Evolutionary conservation across 306 rosid genomes (phyloP).

Genomic region (Clitoria ternatea): DNA sequence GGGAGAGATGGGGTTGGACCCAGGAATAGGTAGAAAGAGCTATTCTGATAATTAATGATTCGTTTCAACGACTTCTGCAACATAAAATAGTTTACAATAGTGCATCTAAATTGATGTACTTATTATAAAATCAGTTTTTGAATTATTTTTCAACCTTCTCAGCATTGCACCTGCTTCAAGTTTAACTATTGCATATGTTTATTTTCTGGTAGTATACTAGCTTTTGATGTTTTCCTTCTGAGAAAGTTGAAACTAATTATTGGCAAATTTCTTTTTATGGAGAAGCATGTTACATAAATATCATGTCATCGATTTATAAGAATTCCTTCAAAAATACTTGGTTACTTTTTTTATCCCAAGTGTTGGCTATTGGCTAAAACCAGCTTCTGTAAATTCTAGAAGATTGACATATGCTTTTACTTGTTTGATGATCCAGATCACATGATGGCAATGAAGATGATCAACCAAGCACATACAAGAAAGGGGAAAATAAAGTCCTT

Average conservation of each 20-base stretch:
- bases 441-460: conserved; percentile 99
- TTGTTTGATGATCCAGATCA: conserved; percentile 62
- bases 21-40: conserved; percentile 87
- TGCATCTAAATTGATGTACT: not conserved
- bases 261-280: not conserved
- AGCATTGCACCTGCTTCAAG: conserved; percentile 1
- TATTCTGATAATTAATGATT: conserved; percentile 6
- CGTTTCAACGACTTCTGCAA: not conserved
- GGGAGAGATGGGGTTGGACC: conserved; percentile 98
- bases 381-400: conserved; percentile 10
- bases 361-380: conserved; percentile 1
- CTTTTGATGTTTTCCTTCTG: not conserved
- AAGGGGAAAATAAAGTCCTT: conserved; percentile 76
- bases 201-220: not conserved
- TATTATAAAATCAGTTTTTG: not conserved
- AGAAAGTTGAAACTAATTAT: not conserved
- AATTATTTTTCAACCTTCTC: not conserved
- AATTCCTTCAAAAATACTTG: conserved; percentile 5
- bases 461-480: conserved; percentile 58
- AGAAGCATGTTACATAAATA: not conserved
- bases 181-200: not conserved
- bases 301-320: not conserved
- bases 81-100: not conserved
- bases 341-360: not conserved
- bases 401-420: not conserved